Base-by-base conservation (phyloP, 164 flowering plant genomes). In the Brasenia schreberi region DNA sequence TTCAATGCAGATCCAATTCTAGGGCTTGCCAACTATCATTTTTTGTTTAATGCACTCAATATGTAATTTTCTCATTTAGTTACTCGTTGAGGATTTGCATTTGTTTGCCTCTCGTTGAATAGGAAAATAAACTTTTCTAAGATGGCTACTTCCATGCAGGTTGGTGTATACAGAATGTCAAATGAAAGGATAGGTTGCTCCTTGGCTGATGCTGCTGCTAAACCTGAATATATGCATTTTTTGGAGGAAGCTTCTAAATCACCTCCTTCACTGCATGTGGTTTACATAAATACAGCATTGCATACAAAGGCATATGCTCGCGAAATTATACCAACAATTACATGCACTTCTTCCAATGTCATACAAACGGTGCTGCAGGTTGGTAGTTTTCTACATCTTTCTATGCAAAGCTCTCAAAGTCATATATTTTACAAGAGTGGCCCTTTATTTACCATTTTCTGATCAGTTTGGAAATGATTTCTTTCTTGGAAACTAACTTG, bases 91-190 rank as follows among this genome's bases (percentile, higher is more conserved):
- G 39, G 39, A 33, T 33, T 33, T 33, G 39, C 39, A 33, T 33
- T 33, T 33, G 4, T 33, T 33, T 33, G 39, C 39, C 39, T 33
- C 39, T 33, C 39, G 39, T 33, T 33, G 39, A 33, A 33, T 33
- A 33, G 39, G 39, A 33, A 33, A 33, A 33, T 2, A 33, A 33
- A 33, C 2, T 33, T 1, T 3, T 33, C 39, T 33, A 58, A 58
- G 62, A 61, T 33, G 39, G 39, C 39, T 33, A 33, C 39, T 33
- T 33, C 39, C 64, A 4, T 80, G 78, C 85, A 94, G 98, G 95
- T 94, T 77, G 98, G 91, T 63, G 98, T 93, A 5, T 93, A 93
- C 73, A 85, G 98, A 79, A 89, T 93, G 98, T 90, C 98, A 64
- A 74, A 81, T 65, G 97, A 94, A 72, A 81, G 82, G 19, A 94